Conservation (phyloP, 2,329 filamentous ascomycete species). For the Scolecobasidium constrictum region DNA sequence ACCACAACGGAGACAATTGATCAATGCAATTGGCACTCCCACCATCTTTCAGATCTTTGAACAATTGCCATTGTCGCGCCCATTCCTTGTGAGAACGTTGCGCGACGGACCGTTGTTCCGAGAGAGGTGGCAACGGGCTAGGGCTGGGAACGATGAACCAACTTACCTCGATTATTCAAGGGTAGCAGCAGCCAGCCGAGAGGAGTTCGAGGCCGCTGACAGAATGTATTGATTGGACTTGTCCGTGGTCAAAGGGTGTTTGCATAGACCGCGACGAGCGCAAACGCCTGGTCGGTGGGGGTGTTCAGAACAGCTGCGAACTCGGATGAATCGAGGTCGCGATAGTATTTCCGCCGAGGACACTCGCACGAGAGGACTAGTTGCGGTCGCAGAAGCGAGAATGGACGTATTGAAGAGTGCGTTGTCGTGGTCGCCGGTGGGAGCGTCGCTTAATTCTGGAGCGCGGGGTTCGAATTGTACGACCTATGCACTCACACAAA, state of each 20-base stretch:
- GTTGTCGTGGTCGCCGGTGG: neutral
- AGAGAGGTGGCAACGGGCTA: neutral
- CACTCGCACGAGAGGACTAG: neutral
- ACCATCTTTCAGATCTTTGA: neutral
- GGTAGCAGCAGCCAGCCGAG: neutral
- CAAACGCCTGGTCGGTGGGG: neutral
- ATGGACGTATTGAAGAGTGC: neutral
- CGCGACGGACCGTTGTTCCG: neutral
- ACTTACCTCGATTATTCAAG: neutral
- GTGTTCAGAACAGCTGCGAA: neutral
- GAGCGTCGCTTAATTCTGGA: neutral
- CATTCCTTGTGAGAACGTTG: neutral
- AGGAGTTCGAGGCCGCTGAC: neutral
- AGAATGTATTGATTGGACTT: neutral
- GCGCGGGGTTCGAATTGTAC: neutral
- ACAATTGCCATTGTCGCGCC: neutral
- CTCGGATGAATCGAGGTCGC: neutral
- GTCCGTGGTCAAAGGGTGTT: neutral
- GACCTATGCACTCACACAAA: slow-evolving; percentile 1
- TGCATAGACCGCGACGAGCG: neutral
- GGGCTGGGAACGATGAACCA: neutral
- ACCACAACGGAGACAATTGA: neutral
- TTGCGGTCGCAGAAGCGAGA: neutral
- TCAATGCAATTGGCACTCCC: neutral
- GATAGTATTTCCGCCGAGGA: neutral